Conservation (phyloP, 495 filamentous ascomycete species). For the Penicillium chermesinum region DNA sequence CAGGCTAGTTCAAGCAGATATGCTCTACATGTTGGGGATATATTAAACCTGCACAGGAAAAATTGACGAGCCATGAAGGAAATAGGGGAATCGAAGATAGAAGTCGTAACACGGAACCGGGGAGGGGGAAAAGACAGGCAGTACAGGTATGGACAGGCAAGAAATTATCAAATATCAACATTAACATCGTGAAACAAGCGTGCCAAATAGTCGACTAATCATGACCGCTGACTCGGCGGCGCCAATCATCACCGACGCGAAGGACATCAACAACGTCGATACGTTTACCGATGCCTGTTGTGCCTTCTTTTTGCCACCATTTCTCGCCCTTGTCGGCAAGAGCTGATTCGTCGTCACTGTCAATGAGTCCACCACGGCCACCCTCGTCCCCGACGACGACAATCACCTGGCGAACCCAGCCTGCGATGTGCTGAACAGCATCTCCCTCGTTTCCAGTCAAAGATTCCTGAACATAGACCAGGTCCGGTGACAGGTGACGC, state of each 20-base stretch:
- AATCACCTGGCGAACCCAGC: conserved; percentile 79
- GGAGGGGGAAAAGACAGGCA: conserved; percentile 6
- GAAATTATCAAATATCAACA: conserved; percentile 24
- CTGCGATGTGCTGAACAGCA: conserved; percentile 63
- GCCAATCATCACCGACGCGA: conserved; percentile 78
- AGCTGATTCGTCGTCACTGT: conserved; percentile 76
- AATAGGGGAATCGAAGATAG: conserved; percentile 34
- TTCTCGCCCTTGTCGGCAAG: conserved; percentile 52
- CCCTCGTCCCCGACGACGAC: conserved; percentile 81
- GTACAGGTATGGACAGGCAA: conserved; percentile 29
- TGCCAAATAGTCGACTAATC: conserved; percentile 45
- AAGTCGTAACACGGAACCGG: conserved; percentile 22
- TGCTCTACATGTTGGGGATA: conserved; percentile 1
- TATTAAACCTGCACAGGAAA: conserved; percentile 7
- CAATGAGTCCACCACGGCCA: conserved; percentile 78
- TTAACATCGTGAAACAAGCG: conserved; percentile 14
- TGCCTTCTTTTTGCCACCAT: conserved; percentile 81
- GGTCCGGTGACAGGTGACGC: conserved; percentile 72
- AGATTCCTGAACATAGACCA: conserved; percentile 80
- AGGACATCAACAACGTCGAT: conserved; percentile 79
- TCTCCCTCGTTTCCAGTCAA: conserved; percentile 67
- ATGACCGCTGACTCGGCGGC: conserved; percentile 62
- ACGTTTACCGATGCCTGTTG: conserved; percentile 78
- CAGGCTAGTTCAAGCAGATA: too few species aligned
- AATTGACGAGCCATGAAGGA: conserved; percentile 14